Evolutionary conservation across 176 grass and related monocot genomes (phyloP), one percentile per base, ranked within the genome.

Genomic region (Calamus simplicifolius): DNA sequence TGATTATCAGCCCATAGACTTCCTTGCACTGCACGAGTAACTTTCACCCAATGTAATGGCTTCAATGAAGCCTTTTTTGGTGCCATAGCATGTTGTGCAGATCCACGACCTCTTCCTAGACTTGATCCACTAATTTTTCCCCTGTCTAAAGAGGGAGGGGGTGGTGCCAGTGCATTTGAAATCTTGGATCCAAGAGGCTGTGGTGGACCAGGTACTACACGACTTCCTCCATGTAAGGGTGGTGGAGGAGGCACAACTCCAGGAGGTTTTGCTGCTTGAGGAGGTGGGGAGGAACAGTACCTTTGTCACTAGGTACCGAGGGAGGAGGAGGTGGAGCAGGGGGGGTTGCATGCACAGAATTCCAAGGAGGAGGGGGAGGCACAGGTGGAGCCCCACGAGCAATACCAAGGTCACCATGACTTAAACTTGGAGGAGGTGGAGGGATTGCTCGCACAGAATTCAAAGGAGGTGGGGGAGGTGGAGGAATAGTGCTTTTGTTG

Each of bases 1-100:
- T 90, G 84, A 49, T 87, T 77, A 88, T 97, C 92, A 70, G 87
- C 92, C 92, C 92, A 97, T 43, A 97, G 92, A 80, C 92, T 97
- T 68, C 92, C 92, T 82, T 97, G 83, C 81, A 78, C 38, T 72
- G 87, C 87, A 67, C 92, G 79, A 30, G 92, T 97, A 68, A 97
- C 92, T 69, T 97, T 97, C 31, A 90, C 87, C 92, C 92, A 97
- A 74, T 97, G 92, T 69, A 97, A 79, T 69, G 92, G 92, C 56
- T 97, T 97, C 70, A 97, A 71, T 27, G 87, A 70, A 82, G 83
- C 72, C 75, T 90, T 97, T 63, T 97, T 88, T 57, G 80, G 75
- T 31, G 80, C 62, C 66, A 61, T 83, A 75, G 70, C 84, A 79
- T 79, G 74, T 15, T 75, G 80, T 0, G 57, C 67, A 63, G 83